phyloP scores from a whole-genome alignment of 148 eudicot genomes.

The Rhododendron mucronatum region DNA sequence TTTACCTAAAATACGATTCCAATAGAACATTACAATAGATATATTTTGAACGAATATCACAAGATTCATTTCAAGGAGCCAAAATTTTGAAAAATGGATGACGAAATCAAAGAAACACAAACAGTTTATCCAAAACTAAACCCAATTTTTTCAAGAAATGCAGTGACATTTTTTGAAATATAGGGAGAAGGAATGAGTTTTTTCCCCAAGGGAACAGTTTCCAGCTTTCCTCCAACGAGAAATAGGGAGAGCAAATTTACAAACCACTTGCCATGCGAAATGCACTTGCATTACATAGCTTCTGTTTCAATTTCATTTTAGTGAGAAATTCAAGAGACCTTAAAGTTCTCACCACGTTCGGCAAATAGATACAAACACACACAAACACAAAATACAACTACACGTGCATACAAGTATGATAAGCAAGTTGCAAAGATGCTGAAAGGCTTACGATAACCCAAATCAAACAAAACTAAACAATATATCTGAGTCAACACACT shows the following conservation, averaged over 20 bases:
- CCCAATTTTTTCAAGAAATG: background rate
- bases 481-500: background rate
- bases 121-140: background rate
- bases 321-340: background rate
- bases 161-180: background rate
- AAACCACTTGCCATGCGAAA: background rate
- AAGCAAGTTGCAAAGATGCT: background rate
- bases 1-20: conserved; percentile 58
- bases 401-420: background rate
- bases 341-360: background rate
- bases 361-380: background rate
- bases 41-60: too few species aligned
- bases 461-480: background rate
- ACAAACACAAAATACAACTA: background rate
- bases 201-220: background rate
- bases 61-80: background rate
- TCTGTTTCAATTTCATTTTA: background rate
- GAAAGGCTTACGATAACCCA: background rate
- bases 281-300: background rate
- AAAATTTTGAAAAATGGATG: background rate
- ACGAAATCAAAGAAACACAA: background rate
- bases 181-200: background rate
- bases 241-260: background rate
- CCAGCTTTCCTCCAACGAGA: background rate
- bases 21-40: background rate